Evolutionary conservation across 1,284 basidiomycete species (phyloP).

Genomic region (Cutaneotrichosporon dermatis): DNA sequence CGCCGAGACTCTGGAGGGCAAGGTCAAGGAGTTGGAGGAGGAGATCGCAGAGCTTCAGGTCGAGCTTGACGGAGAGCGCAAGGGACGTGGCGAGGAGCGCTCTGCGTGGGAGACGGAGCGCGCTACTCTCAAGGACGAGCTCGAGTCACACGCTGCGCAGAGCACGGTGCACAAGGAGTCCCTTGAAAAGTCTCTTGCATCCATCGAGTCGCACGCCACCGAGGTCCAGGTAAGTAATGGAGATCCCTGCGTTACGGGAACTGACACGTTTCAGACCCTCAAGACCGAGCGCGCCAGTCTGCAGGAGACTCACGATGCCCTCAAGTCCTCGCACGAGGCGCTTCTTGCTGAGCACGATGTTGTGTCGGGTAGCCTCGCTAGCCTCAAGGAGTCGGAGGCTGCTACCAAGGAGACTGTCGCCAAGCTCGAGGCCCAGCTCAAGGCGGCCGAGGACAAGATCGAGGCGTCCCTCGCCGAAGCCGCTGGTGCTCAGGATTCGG

Average conservation of each 20-base stretch:
- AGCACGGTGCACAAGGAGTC: conserved; percentile 9
- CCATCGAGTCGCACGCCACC: conserved; percentile 12
- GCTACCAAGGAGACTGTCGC: conserved; percentile 21
- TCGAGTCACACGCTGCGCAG: conserved; percentile 5
- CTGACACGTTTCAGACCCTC: conserved; percentile 6
- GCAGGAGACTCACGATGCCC: conserved; percentile 20
- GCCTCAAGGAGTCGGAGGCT: conserved; percentile 16
- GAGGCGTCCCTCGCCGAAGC: conserved; percentile 8
- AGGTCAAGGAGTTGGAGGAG: conserved; percentile 24
- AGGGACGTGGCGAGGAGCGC: conserved; percentile 12
- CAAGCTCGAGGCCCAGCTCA: conserved; percentile 23
- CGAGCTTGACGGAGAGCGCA: conserved; percentile 13
- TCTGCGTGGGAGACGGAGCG: conserved; percentile 17
- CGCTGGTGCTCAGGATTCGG: background rate
- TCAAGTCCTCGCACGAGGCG: conserved; percentile 23
- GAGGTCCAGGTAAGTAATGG: conserved; percentile 20
- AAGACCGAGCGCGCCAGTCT: conserved; percentile 23
- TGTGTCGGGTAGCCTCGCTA: conserved; percentile 21
- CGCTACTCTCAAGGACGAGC: conserved; percentile 10
- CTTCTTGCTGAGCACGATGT: conserved; percentile 22
- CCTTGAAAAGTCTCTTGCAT: conserved; percentile 9
- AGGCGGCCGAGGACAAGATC: conserved; percentile 16
- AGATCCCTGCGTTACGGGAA: background rate
- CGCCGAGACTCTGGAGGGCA: conserved; percentile 13
- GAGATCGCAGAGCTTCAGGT: conserved; percentile 23